A percentile compares a stretch with the other conserved stretches of the same genome.
Conservation (phyloP, 1,284 basidiomycete species). For the Ceratobasidium sp. region DNA sequence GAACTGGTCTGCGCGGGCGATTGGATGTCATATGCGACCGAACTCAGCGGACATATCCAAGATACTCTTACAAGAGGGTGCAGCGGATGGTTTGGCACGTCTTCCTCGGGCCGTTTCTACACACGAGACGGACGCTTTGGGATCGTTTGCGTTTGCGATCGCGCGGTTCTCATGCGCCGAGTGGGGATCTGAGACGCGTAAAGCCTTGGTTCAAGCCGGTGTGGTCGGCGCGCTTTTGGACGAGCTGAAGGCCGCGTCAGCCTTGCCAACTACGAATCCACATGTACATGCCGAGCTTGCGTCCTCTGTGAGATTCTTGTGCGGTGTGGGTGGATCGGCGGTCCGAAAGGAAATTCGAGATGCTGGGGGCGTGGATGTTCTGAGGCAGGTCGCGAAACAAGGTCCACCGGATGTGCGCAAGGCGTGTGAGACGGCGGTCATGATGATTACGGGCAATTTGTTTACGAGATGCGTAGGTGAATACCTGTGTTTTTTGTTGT, state of each 20-base stretch:
- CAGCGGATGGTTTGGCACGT: slow-evolving; percentile 46
- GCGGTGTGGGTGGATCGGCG: slow-evolving; percentile 48
- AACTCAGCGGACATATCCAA: slow-evolving; percentile 49
- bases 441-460: slow-evolving; percentile 48
- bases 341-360: slow-evolving; percentile 48
- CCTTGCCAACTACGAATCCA: slow-evolving; percentile 44
- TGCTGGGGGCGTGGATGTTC: slow-evolving; percentile 48
- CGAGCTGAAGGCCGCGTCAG: slow-evolving; percentile 47
- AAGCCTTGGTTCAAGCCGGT: slow-evolving; percentile 47
- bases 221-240: slow-evolving; percentile 48
- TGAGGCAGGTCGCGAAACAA: slow-evolving; percentile 47
- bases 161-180: slow-evolving; percentile 47
- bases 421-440: slow-evolving; percentile 47
- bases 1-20: slow-evolving; percentile 47
- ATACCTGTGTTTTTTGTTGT: neutral
- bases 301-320: slow-evolving; percentile 44
- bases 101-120: slow-evolving; percentile 45
- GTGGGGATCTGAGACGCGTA: slow-evolving; percentile 48
- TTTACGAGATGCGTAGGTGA: slow-evolving; percentile 47
- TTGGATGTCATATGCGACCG: slow-evolving; percentile 49
- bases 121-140: slow-evolving; percentile 44
- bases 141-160: slow-evolving; percentile 49
- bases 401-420: slow-evolving; percentile 46
- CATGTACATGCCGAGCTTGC: slow-evolving; percentile 48
- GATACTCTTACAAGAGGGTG: slow-evolving; percentile 46